Evolutionary conservation across 2,329 filamentous ascomycete genomes (phyloP).

Genomic region (Fusarium succisae): DNA sequence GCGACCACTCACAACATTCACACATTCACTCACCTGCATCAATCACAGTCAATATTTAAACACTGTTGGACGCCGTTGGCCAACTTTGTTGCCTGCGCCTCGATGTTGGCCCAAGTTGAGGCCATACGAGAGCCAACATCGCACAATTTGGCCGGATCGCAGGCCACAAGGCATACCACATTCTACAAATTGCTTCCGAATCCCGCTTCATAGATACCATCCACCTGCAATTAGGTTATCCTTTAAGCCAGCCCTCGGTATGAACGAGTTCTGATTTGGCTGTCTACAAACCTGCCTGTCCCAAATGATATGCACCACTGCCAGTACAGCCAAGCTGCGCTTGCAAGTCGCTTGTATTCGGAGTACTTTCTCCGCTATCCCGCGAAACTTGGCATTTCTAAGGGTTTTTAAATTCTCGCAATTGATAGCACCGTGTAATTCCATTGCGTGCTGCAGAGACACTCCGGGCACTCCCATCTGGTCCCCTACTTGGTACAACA

Average conservation of each 20-base stretch:
- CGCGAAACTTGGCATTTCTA: fast-evolving
- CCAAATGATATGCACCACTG: too few species aligned
- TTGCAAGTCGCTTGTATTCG: neutral
- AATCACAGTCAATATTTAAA: fast-evolving
- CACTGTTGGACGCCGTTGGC: neutral
- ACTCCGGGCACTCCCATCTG: neutral
- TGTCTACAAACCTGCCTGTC: too few species aligned
- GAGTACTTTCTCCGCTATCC: neutral
- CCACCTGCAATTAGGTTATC: fast-evolving
- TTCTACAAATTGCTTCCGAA: fast-evolving
- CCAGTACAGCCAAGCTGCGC: neutral
- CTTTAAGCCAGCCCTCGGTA: fast-evolving
- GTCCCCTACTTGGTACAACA: neutral
- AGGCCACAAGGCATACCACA: neutral
- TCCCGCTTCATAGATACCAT: fast-evolving
- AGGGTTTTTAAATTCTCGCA: fast-evolving
- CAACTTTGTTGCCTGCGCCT: neutral
- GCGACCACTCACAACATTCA: neutral
- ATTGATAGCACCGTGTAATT: fast-evolving
- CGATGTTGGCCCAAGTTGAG: neutral
- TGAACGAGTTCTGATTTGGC: neutral
- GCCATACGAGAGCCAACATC: neutral
- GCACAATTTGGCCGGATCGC: fast-evolving
- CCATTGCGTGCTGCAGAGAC: neutral
- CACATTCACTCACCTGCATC: neutral